Percentiles rank a stretch among this genome's conserved stretches.
Evolutionary conservation across 2,329 filamentous ascomycete genomes (phyloP).

Genomic region (Bretziella fagacearum): DNA sequence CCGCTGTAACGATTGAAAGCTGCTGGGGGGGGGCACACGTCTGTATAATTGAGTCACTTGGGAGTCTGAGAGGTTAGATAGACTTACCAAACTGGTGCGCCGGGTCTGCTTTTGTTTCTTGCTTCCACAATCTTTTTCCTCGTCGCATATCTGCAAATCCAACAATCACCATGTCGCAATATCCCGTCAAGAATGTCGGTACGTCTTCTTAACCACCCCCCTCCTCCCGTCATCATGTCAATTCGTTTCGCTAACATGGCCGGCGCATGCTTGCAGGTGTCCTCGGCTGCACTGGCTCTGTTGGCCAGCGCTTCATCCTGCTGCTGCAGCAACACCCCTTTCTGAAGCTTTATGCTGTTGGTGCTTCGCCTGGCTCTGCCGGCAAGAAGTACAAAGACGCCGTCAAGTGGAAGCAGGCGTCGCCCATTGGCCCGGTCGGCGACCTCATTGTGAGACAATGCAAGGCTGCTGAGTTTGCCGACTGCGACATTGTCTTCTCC

Average conservation of each 20-base stretch:
- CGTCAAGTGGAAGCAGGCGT: slow-evolving; percentile 83
- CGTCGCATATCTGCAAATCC: not conserved
- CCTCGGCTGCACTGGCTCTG: slow-evolving; percentile 81
- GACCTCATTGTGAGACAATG: slow-evolving; percentile 77
- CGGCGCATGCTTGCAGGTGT: slow-evolving; percentile 39
- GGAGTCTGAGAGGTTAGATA: not conserved
- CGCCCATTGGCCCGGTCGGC: slow-evolving; percentile 63
- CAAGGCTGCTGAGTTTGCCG: slow-evolving; percentile 61
- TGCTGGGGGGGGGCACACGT: not conserved
- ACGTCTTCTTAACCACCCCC: slow-evolving; percentile 19
- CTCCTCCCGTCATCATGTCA: not conserved
- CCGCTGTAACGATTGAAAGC: not conserved
- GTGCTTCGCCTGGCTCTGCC: slow-evolving; percentile 73
- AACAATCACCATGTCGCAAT: slow-evolving; percentile 22
- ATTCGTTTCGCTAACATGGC: not conserved
- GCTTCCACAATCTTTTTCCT: not conserved
- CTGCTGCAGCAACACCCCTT: slow-evolving; percentile 76
- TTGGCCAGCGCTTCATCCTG: slow-evolving; percentile 89
- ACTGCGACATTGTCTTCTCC: slow-evolving; percentile 87
- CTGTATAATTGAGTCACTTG: not conserved
- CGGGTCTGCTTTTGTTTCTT: not conserved
- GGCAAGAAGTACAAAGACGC: slow-evolving; percentile 93
- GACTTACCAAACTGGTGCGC: not conserved
- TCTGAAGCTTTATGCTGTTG: slow-evolving; percentile 73
- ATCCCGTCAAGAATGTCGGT: slow-evolving; percentile 43